Base-by-base conservation (phyloP, 345 rosid genomes). In the Syzygium aromaticum region DNA sequence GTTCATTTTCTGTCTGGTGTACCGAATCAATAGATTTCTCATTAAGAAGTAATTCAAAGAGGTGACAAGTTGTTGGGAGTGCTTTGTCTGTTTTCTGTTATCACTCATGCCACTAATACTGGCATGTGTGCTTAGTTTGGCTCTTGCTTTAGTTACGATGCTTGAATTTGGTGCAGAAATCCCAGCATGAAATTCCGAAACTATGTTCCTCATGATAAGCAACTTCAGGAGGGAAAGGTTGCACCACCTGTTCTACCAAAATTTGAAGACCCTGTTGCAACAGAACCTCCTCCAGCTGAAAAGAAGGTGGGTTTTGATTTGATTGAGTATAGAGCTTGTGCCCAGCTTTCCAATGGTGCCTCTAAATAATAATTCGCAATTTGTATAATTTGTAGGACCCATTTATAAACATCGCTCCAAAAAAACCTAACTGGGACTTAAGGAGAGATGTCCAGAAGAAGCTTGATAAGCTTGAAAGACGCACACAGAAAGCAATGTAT, bases 401-500 rank as follows among this genome's bases (percentile, higher is more conserved):
- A 21, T 95, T 98, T 89, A 93, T 93, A 87, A 98, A 94, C 92
- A 96, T 98, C 88, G 99, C 99, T 89, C 99, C 99, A 8, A 96
- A 98, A 94, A 96, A 98, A 89, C 98, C 99, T 17, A 98, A 98
- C 88, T 96, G 98, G 99, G 98, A 98, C 92, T 92, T 98, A 28
- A 91, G 98, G 77, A 96, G 99, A 87, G 98, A 96, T 90, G 95
- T 96, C 77, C 98, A 95, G 90, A 97, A 95, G 95, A 98, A 96
- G 95, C 97, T 96, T 63, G 96, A 96, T 90, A 98, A 95, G 91
- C 99, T 98, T 17, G 99, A 96, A 88, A 95, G 92, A 88, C 95
- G 97, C 54, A 96, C 98, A 12, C 97, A 94, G 84, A 96, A 95
- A 90, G 98, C 99, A 53, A 88, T 96, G 77, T 92, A 54, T 88